Evolutionary conservation across 345 rosid species (phyloP).

Genomic region (Eucalyptus tenuipes): DNA sequence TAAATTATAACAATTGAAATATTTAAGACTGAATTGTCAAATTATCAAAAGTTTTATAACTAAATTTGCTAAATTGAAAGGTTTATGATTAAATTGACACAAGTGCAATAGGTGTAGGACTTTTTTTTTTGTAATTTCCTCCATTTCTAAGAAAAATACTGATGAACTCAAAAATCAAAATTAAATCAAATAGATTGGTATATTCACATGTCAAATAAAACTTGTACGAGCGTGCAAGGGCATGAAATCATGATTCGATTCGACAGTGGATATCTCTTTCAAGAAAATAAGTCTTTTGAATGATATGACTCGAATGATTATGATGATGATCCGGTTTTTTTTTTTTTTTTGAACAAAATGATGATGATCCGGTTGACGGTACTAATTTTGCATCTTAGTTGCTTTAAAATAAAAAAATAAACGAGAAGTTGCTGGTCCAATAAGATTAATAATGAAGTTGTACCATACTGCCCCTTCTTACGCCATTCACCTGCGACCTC

Average conservation of each 20-base stretch:
- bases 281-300: neutral
- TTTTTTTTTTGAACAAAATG: no score
- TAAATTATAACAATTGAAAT: no score
- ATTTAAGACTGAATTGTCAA: no score
- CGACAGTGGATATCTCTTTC: neutral
- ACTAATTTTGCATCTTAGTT: neutral
- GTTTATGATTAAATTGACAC: no score
- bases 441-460: neutral
- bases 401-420: neutral
- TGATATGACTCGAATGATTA: neutral
- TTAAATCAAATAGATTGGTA: neutral
- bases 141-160: neutral
- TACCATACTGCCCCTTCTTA: neutral
- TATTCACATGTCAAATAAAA: neutral
- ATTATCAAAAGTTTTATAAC: rapidly evolving
- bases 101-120: rapidly evolving
- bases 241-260: neutral
- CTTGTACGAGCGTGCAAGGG: neutral
- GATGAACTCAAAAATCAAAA: neutral
- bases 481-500: neutral
- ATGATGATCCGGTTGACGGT: neutral
- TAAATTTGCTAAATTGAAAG: no score
- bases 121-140: neutral
- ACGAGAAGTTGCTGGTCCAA: neutral
- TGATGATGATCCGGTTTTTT: neutral